Evolutionary conservation across 768 basidiomycete genomes (phyloP).

Genomic region (Scleroderma bovista): DNA sequence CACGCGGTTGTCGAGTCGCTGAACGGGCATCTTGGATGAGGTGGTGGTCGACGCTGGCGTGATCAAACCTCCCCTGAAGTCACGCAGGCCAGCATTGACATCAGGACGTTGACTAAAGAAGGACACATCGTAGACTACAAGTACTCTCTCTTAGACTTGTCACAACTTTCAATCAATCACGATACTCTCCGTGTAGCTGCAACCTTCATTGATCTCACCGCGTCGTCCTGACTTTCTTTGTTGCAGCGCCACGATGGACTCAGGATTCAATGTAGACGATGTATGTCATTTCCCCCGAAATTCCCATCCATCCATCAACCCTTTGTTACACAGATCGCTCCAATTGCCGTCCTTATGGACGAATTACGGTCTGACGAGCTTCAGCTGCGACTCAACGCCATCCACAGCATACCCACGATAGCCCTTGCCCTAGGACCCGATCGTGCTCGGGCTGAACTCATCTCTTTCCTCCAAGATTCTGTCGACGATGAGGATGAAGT

Average conservation of each 20-base stretch:
- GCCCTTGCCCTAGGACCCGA: conserved; percentile 93
- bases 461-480: conserved; percentile 97
- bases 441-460: conserved; percentile 90
- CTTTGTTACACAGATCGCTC: conserved; percentile 60
- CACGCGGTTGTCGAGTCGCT: conserved; percentile 38
- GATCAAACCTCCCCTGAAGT: background rate
- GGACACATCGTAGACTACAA: conserved; percentile 1
- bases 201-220: background rate
- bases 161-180: conserved; percentile 1
- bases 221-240: background rate
- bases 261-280: conserved; percentile 62
- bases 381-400: conserved; percentile 90
- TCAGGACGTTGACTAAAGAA: conserved; percentile 4
- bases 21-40: conserved; percentile 49
- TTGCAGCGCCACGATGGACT: conserved; percentile 48
- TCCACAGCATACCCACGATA: conserved; percentile 96
- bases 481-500: conserved; percentile 99
- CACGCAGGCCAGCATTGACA: no score
- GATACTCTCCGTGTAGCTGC: background rate
- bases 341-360: conserved; percentile 96
- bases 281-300: conserved; percentile 35
- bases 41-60: background rate
- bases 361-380: conserved; percentile 98
- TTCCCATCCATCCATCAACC: conserved; percentile 13
- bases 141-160: conserved; percentile 1